A percentile compares a stretch with the other conserved stretches of the same genome.
Evolutionary conservation across 768 basidiomycete genomes (phyloP).

Genomic region (Galerina sulciceps): DNA sequence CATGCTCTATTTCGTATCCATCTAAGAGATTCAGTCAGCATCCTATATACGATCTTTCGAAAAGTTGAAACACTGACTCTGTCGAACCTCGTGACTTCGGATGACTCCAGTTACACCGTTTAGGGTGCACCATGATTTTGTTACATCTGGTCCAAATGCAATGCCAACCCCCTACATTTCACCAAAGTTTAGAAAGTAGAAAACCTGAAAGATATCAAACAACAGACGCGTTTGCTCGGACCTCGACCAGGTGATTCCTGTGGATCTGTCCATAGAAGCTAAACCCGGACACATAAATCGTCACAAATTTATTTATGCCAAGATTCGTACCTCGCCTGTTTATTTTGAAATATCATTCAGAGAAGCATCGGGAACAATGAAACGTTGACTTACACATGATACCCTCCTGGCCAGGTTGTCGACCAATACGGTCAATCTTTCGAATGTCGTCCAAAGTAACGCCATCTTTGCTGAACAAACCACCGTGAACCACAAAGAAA

Average conservation of each 20-base stretch:
- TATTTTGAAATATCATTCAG: conserved; percentile 1
- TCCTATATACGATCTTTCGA: not conserved
- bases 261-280: conserved; percentile 97
- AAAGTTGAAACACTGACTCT: conserved; percentile 51
- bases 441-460: conserved; percentile 94
- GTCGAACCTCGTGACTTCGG: conserved; percentile 96
- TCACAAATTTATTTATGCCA: not conserved
- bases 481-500: conserved; percentile 96
- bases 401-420: conserved; percentile 93
- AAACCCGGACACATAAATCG: conserved; percentile 12
- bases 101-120: conserved; percentile 90
- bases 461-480: conserved; percentile 92
- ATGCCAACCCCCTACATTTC: conserved; percentile 86
- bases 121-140: conserved; percentile 83
- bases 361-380: conserved; percentile 10
- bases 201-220: not conserved
- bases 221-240: conserved; percentile 89
- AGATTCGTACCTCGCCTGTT: conserved; percentile 62
- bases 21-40: conserved; percentile 43
- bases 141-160: conserved; percentile 95
- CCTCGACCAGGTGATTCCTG: conserved; percentile 88
- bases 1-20: conserved; percentile 94
- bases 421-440: conserved; percentile 83
- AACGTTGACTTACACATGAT: conserved; percentile 79
- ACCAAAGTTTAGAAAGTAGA: conserved; percentile 10